Conservation (phyloP, 1,284 basidiomycete genomes). For the Cryptococcus sp. region DNA sequence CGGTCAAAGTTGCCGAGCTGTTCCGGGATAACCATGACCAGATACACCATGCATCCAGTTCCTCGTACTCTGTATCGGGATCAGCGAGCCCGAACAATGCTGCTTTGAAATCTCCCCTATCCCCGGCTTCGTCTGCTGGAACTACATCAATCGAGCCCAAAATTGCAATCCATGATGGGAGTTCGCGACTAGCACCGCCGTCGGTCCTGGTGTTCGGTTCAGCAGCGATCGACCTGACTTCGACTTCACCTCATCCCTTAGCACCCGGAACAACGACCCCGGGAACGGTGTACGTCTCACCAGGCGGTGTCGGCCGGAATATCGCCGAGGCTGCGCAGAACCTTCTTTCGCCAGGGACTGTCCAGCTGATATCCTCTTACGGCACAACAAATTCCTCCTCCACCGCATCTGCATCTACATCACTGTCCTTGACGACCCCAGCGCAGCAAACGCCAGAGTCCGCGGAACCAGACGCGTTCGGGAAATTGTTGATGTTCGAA, state of each 20-base stretch:
- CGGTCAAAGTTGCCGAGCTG: slow-evolving; percentile 71
- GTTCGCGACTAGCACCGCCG: slow-evolving; percentile 21
- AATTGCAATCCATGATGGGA: too few species aligned
- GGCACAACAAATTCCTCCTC: slow-evolving; percentile 21
- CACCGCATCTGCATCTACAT: background rate
- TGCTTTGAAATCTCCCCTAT: too few species aligned
- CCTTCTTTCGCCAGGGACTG: slow-evolving; percentile 32
- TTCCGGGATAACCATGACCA: slow-evolving; percentile 22
- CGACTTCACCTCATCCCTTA: slow-evolving; percentile 51
- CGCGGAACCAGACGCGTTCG: slow-evolving; percentile 66
- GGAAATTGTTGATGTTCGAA: slow-evolving; percentile 63
- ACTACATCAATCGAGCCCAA: too few species aligned
- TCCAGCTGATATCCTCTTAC: slow-evolving; percentile 55
- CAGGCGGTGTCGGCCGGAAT: slow-evolving; percentile 93
- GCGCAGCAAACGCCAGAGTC: slow-evolving; percentile 33
- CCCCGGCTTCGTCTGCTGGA: too few species aligned
- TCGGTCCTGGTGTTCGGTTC: slow-evolving; percentile 72
- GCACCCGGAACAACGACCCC: slow-evolving; percentile 71
- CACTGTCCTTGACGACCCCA: background rate
- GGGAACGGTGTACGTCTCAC: slow-evolving; percentile 69
- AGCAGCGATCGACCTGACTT: slow-evolving; percentile 82
- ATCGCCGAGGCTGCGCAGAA: slow-evolving; percentile 77
- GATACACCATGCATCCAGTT: slow-evolving; percentile 30
- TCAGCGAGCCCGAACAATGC: background rate
- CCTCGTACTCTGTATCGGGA: slow-evolving; percentile 16